Evolutionary conservation across 2,329 filamentous ascomycete species (phyloP), one percentile per base, ranked within the genome.

Genomic region (Colletotrichum salicis): DNA sequence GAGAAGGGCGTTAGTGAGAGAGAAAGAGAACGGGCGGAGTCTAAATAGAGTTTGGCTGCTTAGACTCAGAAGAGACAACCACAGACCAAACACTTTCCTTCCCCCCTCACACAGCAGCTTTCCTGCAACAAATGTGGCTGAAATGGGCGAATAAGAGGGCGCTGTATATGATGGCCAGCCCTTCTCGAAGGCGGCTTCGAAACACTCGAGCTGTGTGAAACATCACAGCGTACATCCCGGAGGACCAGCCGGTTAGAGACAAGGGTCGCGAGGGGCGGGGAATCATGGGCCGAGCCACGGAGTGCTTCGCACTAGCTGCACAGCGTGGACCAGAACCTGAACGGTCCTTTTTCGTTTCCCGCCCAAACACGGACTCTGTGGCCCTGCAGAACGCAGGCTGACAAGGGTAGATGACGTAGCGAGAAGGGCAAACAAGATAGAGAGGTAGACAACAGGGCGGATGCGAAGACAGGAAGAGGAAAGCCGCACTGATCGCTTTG

Each of bases 101-200:
- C 22, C 51, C 61, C 37, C n/a, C 24, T 15, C 41, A 15, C 10
- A 10, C 5, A 24, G 11, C 1, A 27, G 35, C 31, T 19, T 31
- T 27, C 5, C 5, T 22, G 27, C 19, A 12, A 31, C 13, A 13
- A 12, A 19, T 52, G n/a, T 11, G 48, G 3, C 13, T 13, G 13
- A 8, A 4, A n/a, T 19, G 33, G 33, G 15, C n/a, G 55, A n/a
- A 15, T 27, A 45, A 27, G 5, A 24, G 8, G 33, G n/a, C 19
- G 10, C 13, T 4, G 11, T 12, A 12, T 12, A 13, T 27, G 8
- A 19, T 64, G 37, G 59, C 54, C 59, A 58, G 51, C 35, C 55
- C 45, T 69, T 72, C 70, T 72, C 65, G 70, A 72, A 70, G 70
- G 15, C 52, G 52, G 35, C 31, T 31, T 52, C 70, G 65, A 72